Base-by-base conservation (phyloP, 2,329 filamentous ascomycete species). In the Diaporthe vexans region DNA sequence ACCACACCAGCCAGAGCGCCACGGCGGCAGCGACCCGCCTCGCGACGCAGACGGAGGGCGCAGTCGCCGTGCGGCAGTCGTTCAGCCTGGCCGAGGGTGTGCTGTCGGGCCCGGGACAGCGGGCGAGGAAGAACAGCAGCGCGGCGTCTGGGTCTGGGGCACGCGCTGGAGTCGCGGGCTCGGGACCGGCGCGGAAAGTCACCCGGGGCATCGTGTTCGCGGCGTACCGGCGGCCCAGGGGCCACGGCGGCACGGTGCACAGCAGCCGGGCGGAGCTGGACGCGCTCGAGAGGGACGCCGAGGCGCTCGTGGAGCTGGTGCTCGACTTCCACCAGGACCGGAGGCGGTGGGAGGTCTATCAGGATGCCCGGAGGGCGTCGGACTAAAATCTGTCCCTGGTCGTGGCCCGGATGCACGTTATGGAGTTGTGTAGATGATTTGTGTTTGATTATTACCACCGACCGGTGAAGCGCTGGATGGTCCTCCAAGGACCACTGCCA, bases 141-240 rank as follows among this genome's bases (percentile, higher is more conserved):
- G n/a, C 58, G 26, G 15, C 21, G 37, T 29, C 21, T 21, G 37
- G n/a, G n/a, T n/a, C n/a, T n/a, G n/a, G n/a, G n/a, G n/a, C n/a
- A n/a, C n/a, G n/a, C n/a, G n/a, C n/a, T n/a, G n/a, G n/a, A n/a
- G n/a, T n/a, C n/a, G n/a, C n/a, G n/a, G n/a, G n/a, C n/a, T n/a
- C n/a, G n/a, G n/a, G n/a, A n/a, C 35, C 72, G 4, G 40, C 24
- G 4, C 40, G 40, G 40, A 72, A 74, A 26, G 83, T 84, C 69
- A 86, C 89, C 76, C 84, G 87, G 43, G 89, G 88, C 59, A 87
- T 91, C 73, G 86, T 90, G 7, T 91, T 91, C 72, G 88, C 88
- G 0, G 89, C 88, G 0, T 90, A 90, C 76, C 84, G 88, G 29
- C 86, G 87, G 75, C 86, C 87, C 21, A 81, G 83, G 56, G 79